phyloP scores from a whole-genome alignment of 805 yeast genomes.

The Candida chauliodis region DNA sequence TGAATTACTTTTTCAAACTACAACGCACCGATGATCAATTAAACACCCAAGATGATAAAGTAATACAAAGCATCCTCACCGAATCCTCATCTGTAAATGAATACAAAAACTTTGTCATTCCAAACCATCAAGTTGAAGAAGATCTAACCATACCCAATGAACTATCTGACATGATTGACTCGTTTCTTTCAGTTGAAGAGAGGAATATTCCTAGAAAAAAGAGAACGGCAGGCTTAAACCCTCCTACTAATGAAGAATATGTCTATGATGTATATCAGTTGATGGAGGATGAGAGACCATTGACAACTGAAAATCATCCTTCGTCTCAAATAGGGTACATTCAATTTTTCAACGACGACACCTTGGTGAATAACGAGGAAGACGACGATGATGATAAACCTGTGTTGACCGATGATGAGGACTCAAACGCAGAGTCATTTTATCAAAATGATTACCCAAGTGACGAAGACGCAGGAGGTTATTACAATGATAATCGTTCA shows the following conservation, averaged over 20 bases:
- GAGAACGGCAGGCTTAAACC: background rate
- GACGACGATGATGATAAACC: constrained; percentile 31
- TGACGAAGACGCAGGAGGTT: constrained; percentile 66
- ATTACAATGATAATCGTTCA: constrained; percentile 15
- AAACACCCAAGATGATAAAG: constrained; percentile 13
- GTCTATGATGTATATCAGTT: constrained; percentile 81
- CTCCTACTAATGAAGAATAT: constrained; percentile 29
- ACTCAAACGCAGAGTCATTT: constrained; percentile 87
- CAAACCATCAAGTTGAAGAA: constrained; percentile 28
- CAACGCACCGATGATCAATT: constrained; percentile 31
- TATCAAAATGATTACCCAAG: constrained; percentile 94
- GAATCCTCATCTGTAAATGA: constrained; percentile 14
- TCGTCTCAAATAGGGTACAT: constrained; percentile 51
- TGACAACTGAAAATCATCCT: constrained; percentile 47
- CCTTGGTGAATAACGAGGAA: constrained; percentile 24
- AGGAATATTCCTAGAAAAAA: constrained; percentile 13
- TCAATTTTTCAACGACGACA: constrained; percentile 53
- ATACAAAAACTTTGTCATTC: constrained; percentile 33
- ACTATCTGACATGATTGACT: constrained; percentile 70
- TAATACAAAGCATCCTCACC: constrained; percentile 23
- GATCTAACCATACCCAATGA: constrained; percentile 50
- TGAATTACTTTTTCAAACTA: constrained; percentile 29
- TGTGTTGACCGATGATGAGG: constrained; percentile 65
- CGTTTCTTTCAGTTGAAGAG: constrained; percentile 43
- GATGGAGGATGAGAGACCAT: constrained; percentile 20